Evolutionary conservation across 1,284 basidiomycete species (phyloP).

Genomic region (Cutaneotrichosporon cavernicola): DNA sequence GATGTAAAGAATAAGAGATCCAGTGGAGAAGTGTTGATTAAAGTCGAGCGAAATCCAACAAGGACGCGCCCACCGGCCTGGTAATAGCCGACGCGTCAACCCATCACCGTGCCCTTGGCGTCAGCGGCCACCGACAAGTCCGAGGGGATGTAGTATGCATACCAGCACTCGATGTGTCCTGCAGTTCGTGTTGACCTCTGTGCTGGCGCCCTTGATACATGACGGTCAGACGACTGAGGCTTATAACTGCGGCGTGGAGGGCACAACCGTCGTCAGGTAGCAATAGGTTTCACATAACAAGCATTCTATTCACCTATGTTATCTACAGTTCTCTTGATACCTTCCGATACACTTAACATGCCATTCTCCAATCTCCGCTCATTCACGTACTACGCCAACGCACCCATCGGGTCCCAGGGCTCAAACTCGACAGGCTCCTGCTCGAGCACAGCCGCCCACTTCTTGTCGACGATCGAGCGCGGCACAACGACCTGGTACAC

Average conservation of each 20-base stretch:
- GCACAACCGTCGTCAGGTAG: too few species aligned
- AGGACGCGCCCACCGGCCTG: background rate
- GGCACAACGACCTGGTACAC: conserved; percentile 75
- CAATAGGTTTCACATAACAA: background rate
- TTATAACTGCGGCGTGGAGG: too few species aligned
- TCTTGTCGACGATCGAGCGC: conserved; percentile 70
- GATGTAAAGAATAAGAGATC: too few species aligned
- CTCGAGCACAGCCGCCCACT: conserved; percentile 78
- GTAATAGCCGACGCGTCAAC: background rate
- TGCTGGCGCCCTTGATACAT: too few species aligned
- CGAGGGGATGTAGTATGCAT: too few species aligned
- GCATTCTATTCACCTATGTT: conserved; percentile 3
- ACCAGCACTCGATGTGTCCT: too few species aligned
- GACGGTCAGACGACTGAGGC: too few species aligned
- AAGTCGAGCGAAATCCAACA: background rate
- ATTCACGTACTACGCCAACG: conserved; percentile 14
- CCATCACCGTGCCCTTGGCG: background rate
- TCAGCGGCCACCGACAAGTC: background rate
- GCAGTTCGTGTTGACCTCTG: too few species aligned
- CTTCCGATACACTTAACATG: background rate
- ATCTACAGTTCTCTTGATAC: background rate
- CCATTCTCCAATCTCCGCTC: background rate
- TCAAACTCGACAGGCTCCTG: conserved; percentile 66
- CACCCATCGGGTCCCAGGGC: conserved; percentile 86
- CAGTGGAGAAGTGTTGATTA: background rate